Evolutionary conservation across 2,329 filamentous ascomycete genomes (phyloP).

Genomic region (Calcarisporium arbuscula): DNA sequence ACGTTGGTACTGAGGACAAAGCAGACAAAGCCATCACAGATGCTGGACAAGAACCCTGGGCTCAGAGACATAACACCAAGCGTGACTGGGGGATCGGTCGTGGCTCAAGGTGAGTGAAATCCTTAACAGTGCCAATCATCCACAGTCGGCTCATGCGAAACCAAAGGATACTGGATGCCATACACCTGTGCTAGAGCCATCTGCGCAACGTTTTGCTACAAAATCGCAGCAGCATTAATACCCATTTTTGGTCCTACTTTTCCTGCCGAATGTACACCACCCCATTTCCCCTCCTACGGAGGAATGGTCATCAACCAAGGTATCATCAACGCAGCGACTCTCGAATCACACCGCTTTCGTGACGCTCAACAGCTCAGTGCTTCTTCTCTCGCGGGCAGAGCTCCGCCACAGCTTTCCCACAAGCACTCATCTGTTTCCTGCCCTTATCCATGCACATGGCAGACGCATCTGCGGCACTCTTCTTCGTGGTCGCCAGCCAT

Average conservation of each 20-base stretch:
- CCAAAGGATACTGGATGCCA: constrained; percentile 93
- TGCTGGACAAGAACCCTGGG: constrained; percentile 70
- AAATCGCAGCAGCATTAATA: constrained; percentile 77
- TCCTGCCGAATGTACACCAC: constrained; percentile 61
- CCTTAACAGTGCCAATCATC: neutral
- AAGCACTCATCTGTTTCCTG: neutral
- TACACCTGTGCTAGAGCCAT: constrained; percentile 79
- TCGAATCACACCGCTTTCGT: constrained; percentile 42
- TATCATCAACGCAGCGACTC: constrained; percentile 47
- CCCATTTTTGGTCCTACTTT: constrained; percentile 87
- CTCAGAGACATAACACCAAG: constrained; percentile 87
- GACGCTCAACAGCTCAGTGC: no score
- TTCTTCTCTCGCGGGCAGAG: constrained; percentile 16
- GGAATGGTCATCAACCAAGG: constrained; percentile 58
- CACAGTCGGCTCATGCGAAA: neutral
- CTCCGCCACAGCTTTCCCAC: constrained; percentile 28
- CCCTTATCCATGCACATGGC: no score
- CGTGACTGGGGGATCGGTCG: constrained; percentile 87
- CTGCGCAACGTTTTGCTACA: constrained; percentile 82
- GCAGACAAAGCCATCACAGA: constrained; percentile 83
- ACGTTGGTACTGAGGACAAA: neutral
- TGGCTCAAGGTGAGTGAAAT: constrained; percentile 67
- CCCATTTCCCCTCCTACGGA: constrained; percentile 56
- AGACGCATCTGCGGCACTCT: no score
- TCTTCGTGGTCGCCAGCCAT: no score